These are phyloP conservation scores for Chalciporus pseudorubinellus DNA, from an alignment of 768 basidiomycete genomes.

Conservation along the genomic window DNA sequence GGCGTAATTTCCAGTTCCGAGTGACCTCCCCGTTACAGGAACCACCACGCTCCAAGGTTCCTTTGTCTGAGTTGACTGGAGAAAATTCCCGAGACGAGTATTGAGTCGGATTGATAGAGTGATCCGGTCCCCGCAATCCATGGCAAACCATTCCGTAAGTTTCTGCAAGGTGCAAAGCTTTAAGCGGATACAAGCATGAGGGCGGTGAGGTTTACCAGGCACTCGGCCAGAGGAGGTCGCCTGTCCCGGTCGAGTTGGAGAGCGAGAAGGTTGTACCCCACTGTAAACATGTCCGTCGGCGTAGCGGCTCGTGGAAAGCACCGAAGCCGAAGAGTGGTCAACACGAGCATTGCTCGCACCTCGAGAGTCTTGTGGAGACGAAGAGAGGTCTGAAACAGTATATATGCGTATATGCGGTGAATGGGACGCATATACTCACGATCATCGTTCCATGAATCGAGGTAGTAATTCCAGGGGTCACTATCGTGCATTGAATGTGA, in stretches of 20 bases:
- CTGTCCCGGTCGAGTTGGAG: not conserved
- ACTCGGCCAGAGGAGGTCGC: not conserved
- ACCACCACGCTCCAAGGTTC: not conserved
- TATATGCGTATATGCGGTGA: conserved; percentile 7
- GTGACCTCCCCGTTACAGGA: conserved; percentile 17
- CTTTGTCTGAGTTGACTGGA: not conserved
- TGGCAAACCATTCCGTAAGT: not conserved
- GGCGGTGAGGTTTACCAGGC: not conserved
- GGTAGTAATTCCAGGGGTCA: conserved; percentile 1
- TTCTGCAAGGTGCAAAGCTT: conserved; percentile 7
- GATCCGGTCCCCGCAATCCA: not conserved
- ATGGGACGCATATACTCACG: conserved; percentile 29
- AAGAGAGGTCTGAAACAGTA: conserved; percentile 34
- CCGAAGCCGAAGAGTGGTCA: conserved; percentile 2
- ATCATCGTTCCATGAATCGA: conserved; percentile 8
- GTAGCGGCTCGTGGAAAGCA: conserved; percentile 1
- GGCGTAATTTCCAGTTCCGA: conserved; percentile 52
- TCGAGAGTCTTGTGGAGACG: conserved; percentile 34
- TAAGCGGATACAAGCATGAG: not conserved
- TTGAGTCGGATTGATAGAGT: not conserved
- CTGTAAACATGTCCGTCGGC: not conserved
- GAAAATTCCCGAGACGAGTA: not conserved
- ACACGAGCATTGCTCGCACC: not conserved
- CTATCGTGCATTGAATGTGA: conserved; percentile 1
- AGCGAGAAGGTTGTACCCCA: not conserved